These are phyloP conservation scores for Diaporthe sp. DNA, from an alignment of 2,329 filamentous ascomycete species.

Conservation along the genomic window DNA sequence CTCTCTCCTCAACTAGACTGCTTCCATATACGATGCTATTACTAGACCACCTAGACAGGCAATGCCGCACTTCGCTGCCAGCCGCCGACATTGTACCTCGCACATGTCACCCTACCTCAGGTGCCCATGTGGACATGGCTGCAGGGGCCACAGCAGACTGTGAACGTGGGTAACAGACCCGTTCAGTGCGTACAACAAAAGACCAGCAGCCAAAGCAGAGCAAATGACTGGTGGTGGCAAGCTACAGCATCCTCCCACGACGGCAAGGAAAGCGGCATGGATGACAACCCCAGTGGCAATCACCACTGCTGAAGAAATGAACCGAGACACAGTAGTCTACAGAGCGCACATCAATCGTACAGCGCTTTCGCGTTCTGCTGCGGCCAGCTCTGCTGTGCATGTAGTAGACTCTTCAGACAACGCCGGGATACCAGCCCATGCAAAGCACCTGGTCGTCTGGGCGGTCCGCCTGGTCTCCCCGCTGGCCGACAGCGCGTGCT, in stretches of 20 bases:
- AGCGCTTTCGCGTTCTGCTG: slow-evolving; percentile 26
- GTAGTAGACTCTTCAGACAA: not conserved
- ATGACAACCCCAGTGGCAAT: slow-evolving; percentile 23
- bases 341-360: not conserved
- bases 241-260: not conserved
- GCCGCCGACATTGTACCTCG: not conserved
- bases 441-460: slow-evolving; percentile 19
- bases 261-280: not conserved
- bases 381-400: not conserved
- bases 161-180: not conserved
- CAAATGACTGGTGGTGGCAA: not conserved
- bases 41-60: not conserved
- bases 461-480: slow-evolving; percentile 28
- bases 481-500: slow-evolving; percentile 27
- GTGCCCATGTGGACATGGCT: slow-evolving; percentile 20
- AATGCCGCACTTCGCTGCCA: slow-evolving; percentile 16
- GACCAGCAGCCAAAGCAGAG: not conserved
- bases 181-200: not conserved
- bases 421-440: not conserved
- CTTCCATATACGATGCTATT: slow-evolving; percentile 1
- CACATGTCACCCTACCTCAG: slow-evolving; percentile 1
- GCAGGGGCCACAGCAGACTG: slow-evolving; percentile 7
- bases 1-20: slow-evolving; percentile 21
- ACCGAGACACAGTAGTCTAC: not conserved
- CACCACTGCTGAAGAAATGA: not conserved